phyloP scores from a whole-genome alignment of 2,329 filamentous ascomycete genomes.

The Diplodia mutila region DNA sequence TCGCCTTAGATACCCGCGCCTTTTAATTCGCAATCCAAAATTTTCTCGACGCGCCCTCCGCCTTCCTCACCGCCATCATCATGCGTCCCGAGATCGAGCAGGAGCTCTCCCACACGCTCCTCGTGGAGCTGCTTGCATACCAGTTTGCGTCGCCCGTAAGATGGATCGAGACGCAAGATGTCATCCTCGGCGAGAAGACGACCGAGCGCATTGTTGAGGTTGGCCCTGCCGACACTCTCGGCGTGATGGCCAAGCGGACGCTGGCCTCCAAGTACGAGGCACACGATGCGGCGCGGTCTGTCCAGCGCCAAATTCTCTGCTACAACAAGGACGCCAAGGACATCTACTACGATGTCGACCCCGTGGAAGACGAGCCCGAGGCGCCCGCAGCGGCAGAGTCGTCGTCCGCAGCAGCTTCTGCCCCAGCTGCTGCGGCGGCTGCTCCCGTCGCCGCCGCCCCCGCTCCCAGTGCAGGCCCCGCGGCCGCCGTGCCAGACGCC shows the following conservation, averaged over 20 bases:
- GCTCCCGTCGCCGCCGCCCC: slow-evolving; percentile 60
- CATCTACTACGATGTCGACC: slow-evolving; percentile 99
- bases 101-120: slow-evolving; percentile 96
- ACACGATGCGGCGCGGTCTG: slow-evolving; percentile 94
- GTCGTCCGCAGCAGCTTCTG: slow-evolving; percentile 50
- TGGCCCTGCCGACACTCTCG: slow-evolving; percentile 93
- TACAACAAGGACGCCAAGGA: slow-evolving; percentile 99
- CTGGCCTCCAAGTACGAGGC: slow-evolving; percentile 97
- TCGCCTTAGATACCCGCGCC: slow-evolving; percentile 23
- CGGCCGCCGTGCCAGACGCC: slow-evolving; percentile 80
- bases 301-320: slow-evolving; percentile 96
- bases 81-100: slow-evolving; percentile 99
- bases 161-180: slow-evolving; percentile 99
- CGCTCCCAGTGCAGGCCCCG: slow-evolving; percentile 77
- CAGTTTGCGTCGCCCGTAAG: slow-evolving; percentile 98
- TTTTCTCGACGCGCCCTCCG: slow-evolving; percentile 14
- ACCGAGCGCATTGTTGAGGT: slow-evolving; percentile 98
- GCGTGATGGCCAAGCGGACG: slow-evolving; percentile 96
- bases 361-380: slow-evolving; percentile 81
- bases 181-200: slow-evolving; percentile 92
- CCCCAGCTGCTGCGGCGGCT: slow-evolving; percentile 59
- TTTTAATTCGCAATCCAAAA: slow-evolving; percentile 24
- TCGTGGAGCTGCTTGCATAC: slow-evolving; percentile 98
- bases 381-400: slow-evolving; percentile 54
- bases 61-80: slow-evolving; percentile 26